Conservation (phyloP, 192 early-diverging fungal species). For the Pilobolus umbonatus region DNA sequence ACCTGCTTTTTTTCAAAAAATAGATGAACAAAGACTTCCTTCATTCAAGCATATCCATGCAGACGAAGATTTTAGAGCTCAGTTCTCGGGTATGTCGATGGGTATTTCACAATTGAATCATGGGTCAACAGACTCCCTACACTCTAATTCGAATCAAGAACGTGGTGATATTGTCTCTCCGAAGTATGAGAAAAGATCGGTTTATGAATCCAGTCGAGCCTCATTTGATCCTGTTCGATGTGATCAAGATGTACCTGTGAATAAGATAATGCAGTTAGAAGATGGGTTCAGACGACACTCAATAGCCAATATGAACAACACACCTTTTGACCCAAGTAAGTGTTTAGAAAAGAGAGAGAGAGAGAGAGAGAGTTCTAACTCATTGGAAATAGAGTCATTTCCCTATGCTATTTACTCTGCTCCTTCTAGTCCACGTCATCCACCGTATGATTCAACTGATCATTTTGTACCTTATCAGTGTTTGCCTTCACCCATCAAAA, state of each 20-base stretch:
- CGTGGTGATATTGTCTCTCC: background rate
- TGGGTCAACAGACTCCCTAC: background rate
- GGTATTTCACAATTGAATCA: background rate
- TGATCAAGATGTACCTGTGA: no score
- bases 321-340: background rate
- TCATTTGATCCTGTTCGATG: background rate
- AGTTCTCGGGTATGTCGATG: background rate
- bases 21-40: no score
- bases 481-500: background rate
- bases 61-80: background rate
- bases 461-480: background rate
- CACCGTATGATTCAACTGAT: background rate
- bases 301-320: background rate
- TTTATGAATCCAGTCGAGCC: no score
- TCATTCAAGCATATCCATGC: background rate
- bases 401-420: background rate
- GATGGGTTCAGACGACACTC: background rate
- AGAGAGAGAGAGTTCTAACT: background rate
- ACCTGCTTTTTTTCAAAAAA: no score
- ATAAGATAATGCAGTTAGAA: background rate
- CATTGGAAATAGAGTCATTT: background rate
- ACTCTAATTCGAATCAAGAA: background rate
- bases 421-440: background rate
- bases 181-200: background rate
- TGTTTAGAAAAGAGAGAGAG: background rate